Conservation (phyloP, 2,329 filamentous ascomycete species). For the Xylariaceae sp. region DNA sequence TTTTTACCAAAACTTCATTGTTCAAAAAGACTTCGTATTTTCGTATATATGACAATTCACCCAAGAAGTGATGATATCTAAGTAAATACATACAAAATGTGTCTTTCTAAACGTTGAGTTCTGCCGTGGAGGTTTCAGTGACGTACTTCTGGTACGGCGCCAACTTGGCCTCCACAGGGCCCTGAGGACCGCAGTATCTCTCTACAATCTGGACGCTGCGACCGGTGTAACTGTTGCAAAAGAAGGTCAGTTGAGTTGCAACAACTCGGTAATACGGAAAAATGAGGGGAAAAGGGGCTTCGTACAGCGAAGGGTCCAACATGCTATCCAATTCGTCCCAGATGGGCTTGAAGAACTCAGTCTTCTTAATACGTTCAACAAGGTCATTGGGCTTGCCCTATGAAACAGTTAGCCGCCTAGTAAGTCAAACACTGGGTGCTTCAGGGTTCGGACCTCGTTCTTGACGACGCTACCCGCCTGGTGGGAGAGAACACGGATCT, state of each 20-base stretch:
- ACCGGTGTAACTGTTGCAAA: conserved; percentile 35
- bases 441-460: conserved; percentile 32
- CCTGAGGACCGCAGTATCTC: conserved; percentile 38
- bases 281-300: conserved; percentile 25
- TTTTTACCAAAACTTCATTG: too few species aligned
- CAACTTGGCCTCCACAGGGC: conserved; percentile 37
- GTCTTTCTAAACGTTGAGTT: conserved; percentile 35
- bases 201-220: conserved; percentile 44
- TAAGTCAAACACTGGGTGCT: neutral
- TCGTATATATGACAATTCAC: neutral
- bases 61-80: neutral
- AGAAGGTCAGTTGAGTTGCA: neutral
- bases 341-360: conserved; percentile 69
- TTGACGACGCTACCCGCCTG: conserved; percentile 61
- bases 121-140: conserved; percentile 31
- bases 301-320: conserved; percentile 52
- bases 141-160: conserved; percentile 37
- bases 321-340: conserved; percentile 63
- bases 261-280: neutral
- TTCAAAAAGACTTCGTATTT: neutral
- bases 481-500: conserved; percentile 77
- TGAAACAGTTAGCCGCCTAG: neutral
- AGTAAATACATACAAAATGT: neutral
- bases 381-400: conserved; percentile 72
- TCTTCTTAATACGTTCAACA: conserved; percentile 67